Percentiles rank a stretch among this genome's conserved stretches.
phyloP scores from a whole-genome alignment of 129 eudicot species.

The Heracleum sosnowskyi region DNA sequence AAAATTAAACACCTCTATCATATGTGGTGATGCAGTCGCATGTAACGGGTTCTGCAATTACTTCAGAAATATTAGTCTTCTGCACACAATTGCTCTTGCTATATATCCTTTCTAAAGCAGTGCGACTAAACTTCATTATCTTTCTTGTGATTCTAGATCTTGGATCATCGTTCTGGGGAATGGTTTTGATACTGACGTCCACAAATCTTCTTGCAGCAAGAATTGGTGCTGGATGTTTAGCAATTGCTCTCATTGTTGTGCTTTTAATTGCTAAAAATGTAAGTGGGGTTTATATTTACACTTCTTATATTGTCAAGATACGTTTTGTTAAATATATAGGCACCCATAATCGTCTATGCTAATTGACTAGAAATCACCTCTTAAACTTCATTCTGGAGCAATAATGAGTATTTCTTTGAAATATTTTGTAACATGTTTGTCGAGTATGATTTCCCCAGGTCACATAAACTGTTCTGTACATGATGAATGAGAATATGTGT shows the following conservation, averaged over 20 bases:
- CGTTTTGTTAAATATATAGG: conserved; percentile 55
- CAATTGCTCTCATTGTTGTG: conserved; percentile 62
- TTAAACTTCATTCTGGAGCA: neutral
- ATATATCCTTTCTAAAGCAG: neutral
- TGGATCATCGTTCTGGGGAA: conserved; percentile 99
- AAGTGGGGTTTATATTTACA: conserved; percentile 20
- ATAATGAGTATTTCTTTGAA: too few relatives aligned
- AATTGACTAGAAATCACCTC: neutral
- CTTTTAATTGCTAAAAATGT: conserved; percentile 94
- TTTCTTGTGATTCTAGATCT: conserved; percentile 36
- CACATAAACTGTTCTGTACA: neutral
- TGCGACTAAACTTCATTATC: neutral
- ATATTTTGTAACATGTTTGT: too few relatives aligned
- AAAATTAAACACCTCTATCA: neutral
- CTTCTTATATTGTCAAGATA: conserved; percentile 25
- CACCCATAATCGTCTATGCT: neutral
- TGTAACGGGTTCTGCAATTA: neutral
- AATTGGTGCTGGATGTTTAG: conserved; percentile 97
- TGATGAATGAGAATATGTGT: neutral
- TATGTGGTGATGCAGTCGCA: neutral
- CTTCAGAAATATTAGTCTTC: too few relatives aligned
- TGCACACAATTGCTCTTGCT: too few relatives aligned
- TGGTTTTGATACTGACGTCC: conserved; percentile 84
- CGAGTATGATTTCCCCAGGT: too few relatives aligned
- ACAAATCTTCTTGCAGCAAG: conserved; percentile 66